A percentile compares a stretch with the other conserved stretches of the same genome.
Evolutionary conservation across 805 yeast genomes (phyloP).

Genomic region (Yarrowia keelungensis): DNA sequence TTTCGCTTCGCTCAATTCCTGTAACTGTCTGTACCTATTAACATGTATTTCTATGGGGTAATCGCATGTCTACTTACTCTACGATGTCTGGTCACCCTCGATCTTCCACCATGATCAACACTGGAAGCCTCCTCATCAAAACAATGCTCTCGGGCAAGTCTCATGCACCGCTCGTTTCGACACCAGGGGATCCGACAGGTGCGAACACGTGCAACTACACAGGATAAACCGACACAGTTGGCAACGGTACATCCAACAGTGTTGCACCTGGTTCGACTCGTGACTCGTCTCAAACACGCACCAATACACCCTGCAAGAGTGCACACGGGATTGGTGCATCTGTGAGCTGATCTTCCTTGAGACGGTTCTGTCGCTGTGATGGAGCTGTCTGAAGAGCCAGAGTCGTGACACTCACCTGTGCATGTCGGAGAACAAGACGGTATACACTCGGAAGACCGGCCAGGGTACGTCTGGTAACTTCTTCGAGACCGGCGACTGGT

Average conservation of each 20-base stretch:
- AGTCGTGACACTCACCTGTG: not conserved
- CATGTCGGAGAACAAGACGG: conserved; percentile 11
- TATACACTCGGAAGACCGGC: not conserved
- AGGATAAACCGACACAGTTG: not conserved
- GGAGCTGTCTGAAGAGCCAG: not conserved
- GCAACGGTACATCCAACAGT: conserved; percentile 5
- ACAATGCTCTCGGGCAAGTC: conserved; percentile 17
- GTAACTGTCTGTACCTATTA: too few relatives aligned
- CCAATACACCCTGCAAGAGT: conserved; percentile 14
- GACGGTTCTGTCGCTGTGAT: not conserved
- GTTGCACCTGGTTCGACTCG: not conserved
- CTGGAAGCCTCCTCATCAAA: conserved; percentile 15
- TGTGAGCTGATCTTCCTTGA: not conserved
- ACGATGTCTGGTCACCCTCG: not conserved
- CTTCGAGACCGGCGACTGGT: not conserved
- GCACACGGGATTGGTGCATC: conserved; percentile 1
- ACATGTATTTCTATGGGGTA: not conserved
- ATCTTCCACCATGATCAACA: not conserved
- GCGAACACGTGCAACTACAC: not conserved
- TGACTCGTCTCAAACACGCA: not conserved
- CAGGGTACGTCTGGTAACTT: not conserved
- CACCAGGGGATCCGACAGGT: conserved; percentile 22
- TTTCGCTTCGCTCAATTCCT: too few relatives aligned
- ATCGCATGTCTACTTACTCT: conserved; percentile 26
- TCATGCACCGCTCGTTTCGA: conserved; percentile 15